Percentiles rank a stretch among this genome's conserved stretches.
These are phyloP conservation scores for Cercospora janseana DNA, from an alignment of 2,329 filamentous ascomycete genomes.

Conservation along the genomic window DNA sequence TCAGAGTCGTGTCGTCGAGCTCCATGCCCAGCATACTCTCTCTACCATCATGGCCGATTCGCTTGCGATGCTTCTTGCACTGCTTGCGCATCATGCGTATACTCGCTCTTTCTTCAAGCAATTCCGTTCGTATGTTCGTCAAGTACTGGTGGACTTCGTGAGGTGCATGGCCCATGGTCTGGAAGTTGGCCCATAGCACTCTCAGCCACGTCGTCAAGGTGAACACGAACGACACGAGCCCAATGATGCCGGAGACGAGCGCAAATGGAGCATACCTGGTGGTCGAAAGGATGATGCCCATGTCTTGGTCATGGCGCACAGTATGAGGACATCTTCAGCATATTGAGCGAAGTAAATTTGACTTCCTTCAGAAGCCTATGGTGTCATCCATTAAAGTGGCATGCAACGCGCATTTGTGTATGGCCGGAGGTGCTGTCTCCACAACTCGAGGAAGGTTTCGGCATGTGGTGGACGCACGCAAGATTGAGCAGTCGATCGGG, in stretches of 20 bases:
- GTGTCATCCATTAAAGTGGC: too few relatives aligned
- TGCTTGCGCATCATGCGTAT: slow-evolving; percentile 34
- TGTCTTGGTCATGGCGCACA: slow-evolving; percentile 15
- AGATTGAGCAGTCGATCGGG: background rate
- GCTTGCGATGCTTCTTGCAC: slow-evolving; percentile 17
- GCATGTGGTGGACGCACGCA: background rate
- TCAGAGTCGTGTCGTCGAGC: slow-evolving; percentile 39
- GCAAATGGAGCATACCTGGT: slow-evolving; percentile 38
- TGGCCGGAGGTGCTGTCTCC: too few relatives aligned
- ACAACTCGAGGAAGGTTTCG: too few relatives aligned
- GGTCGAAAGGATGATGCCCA: slow-evolving; percentile 37
- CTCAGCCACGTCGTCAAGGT: slow-evolving; percentile 45
- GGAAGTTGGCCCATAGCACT: slow-evolving; percentile 43
- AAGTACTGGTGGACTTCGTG: slow-evolving; percentile 43
- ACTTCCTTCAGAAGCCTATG: too few relatives aligned
- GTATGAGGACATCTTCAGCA: too few relatives aligned
- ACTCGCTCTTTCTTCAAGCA: slow-evolving; percentile 43
- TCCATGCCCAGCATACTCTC: slow-evolving; percentile 27
- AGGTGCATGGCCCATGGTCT: slow-evolving; percentile 40
- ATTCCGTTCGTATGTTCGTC: slow-evolving; percentile 43
- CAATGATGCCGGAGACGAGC: slow-evolving; percentile 40
- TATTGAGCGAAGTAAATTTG: background rate
- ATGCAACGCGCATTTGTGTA: too few relatives aligned
- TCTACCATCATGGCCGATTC: slow-evolving; percentile 24
- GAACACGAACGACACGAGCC: slow-evolving; percentile 46